phyloP scores from a whole-genome alignment of 2,329 filamentous ascomycete genomes.

The Daldinia sp. region DNA sequence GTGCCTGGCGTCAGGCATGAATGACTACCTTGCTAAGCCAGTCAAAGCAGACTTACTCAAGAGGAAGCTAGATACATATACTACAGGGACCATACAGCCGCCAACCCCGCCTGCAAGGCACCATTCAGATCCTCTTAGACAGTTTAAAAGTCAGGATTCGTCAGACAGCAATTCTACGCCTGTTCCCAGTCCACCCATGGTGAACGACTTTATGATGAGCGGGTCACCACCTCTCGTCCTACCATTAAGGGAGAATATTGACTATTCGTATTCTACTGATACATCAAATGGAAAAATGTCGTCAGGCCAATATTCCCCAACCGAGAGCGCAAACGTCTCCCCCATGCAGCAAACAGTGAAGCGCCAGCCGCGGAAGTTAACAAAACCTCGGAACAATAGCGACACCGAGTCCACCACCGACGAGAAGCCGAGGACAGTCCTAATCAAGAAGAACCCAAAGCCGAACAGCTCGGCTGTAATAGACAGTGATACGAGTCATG shows the following conservation, averaged over 20 bases:
- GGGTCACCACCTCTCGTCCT: conserved; percentile 45
- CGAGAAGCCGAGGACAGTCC: conserved; percentile 54
- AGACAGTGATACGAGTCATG: conserved; percentile 31
- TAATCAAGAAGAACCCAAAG: conserved; percentile 55
- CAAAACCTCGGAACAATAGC: conserved; percentile 56
- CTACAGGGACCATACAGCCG: conserved; percentile 55
- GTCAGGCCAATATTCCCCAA: conserved; percentile 49
- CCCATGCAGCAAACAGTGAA: conserved; percentile 33
- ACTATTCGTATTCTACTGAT: conserved; percentile 48
- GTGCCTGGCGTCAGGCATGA: conserved; percentile 96
- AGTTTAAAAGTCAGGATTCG: conserved; percentile 9
- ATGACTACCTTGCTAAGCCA: conserved; percentile 95
- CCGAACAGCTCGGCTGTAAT: conserved; percentile 45
- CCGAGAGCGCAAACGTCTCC: conserved; percentile 32
- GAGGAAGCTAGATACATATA: conserved; percentile 77
- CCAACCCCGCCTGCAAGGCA: conserved; percentile 46
- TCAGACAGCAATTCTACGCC: conserved; percentile 37
- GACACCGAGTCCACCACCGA: conserved; percentile 47
- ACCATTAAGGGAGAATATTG: conserved; percentile 44
- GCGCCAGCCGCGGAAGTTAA: conserved; percentile 57
- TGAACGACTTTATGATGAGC: conserved; percentile 33
- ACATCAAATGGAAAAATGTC: conserved; percentile 53
- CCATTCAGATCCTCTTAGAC: conserved; percentile 34
- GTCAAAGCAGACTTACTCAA: conserved; percentile 90
- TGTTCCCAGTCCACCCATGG: conserved; percentile 40